Conservation (phyloP, 768 basidiomycete genomes). For the Kockovaella imperatae region DNA sequence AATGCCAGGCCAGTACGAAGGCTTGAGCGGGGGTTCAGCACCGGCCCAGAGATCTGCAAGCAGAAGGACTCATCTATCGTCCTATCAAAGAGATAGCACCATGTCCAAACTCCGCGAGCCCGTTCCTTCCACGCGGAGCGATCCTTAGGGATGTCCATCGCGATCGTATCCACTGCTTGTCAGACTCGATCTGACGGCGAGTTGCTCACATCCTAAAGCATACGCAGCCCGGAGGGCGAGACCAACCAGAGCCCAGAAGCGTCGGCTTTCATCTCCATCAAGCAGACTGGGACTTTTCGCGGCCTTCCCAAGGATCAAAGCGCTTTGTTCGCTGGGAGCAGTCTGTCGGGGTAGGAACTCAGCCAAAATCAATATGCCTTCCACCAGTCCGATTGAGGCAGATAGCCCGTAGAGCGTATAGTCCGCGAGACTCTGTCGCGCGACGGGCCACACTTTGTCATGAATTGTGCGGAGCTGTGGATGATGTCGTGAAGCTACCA, state of each 20-base stretch:
- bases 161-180: slow-evolving; percentile 23
- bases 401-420: slow-evolving; percentile 31
- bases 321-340: slow-evolving; percentile 11
- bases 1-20: slow-evolving; percentile 41
- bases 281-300: too few relatives aligned
- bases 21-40: slow-evolving; percentile 13
- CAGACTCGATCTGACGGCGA: not conserved
- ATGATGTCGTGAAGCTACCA: slow-evolving; percentile 33
- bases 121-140: slow-evolving; percentile 21
- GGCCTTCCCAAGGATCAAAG: too few relatives aligned
- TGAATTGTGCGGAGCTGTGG: slow-evolving; percentile 25
- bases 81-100: slow-evolving; percentile 37
- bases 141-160: slow-evolving; percentile 22
- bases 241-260: slow-evolving; percentile 40
- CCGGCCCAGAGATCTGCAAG: not conserved
- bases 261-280: slow-evolving; percentile 37
- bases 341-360: slow-evolving; percentile 37
- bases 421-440: slow-evolving; percentile 30
- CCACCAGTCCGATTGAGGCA: slow-evolving; percentile 35
- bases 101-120: slow-evolving; percentile 37
- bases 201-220: slow-evolving; percentile 29
- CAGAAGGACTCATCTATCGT: slow-evolving; percentile 26
- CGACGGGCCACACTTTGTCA: slow-evolving; percentile 29
- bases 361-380: slow-evolving; percentile 37
- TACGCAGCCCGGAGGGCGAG: slow-evolving; percentile 40